phyloP scores from a whole-genome alignment of 495 filamentous ascomycete genomes.

The Xylaria bambusicola region DNA sequence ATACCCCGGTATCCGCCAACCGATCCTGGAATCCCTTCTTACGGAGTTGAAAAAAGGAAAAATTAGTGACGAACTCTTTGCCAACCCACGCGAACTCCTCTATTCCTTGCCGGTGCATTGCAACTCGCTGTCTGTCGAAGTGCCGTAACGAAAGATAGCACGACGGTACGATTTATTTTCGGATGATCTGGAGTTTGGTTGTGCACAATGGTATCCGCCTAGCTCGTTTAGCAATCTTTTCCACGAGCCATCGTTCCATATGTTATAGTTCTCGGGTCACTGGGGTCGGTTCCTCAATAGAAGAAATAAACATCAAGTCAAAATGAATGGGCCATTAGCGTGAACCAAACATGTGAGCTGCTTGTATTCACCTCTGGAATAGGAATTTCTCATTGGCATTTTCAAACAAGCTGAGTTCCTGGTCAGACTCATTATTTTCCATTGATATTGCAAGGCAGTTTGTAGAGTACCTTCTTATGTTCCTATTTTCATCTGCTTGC shows the following conservation, averaged over 20 bases:
- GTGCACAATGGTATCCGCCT: neutral
- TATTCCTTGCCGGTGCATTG: neutral
- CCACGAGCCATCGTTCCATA: neutral
- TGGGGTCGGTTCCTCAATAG: neutral
- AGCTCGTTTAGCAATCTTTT: neutral
- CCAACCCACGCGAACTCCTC: neutral
- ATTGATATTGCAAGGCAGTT: neutral
- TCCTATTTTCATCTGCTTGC: too few species aligned
- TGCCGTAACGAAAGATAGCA: neutral
- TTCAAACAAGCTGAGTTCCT: neutral
- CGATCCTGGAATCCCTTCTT: conserved; percentile 1
- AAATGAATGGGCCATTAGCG: neutral
- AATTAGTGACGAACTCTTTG: conserved; percentile 10
- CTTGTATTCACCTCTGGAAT: too few species aligned
- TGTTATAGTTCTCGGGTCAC: neutral
- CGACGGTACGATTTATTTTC: neutral
- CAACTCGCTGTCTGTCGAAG: neutral
- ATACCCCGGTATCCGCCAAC: conserved; percentile 20
- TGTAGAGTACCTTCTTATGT: too few species aligned
- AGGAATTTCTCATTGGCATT: too few species aligned
- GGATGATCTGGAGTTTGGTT: neutral
- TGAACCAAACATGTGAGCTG: neutral
- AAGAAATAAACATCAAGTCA: neutral
- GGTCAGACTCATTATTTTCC: neutral
- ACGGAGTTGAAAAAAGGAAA: conserved; percentile 12